Percentiles rank a stretch among this genome's conserved stretches.
phyloP scores from a whole-genome alignment of 2,329 filamentous ascomycete species.

The Arachnopeziza araneosa region DNA sequence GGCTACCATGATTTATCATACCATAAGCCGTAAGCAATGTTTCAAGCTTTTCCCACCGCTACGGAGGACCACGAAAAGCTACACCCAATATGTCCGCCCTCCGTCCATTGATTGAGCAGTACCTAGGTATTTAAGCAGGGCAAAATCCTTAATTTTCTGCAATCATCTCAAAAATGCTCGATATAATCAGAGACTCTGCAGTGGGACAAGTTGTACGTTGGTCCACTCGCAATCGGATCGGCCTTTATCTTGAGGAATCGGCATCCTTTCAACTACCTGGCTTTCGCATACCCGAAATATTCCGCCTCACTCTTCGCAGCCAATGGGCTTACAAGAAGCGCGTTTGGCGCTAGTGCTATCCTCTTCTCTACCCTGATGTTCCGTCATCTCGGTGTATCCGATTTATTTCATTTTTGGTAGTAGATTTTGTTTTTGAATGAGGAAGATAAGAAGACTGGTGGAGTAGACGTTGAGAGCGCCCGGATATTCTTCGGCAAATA shows the following conservation, averaged over 20 bases:
- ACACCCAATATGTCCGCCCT: too few relatives aligned
- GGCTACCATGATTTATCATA: too few relatives aligned
- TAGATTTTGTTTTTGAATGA: too few relatives aligned
- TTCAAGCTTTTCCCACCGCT: too few relatives aligned
- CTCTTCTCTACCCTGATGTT: constrained; percentile 55
- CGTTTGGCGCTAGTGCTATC: constrained; percentile 45
- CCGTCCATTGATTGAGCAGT: too few relatives aligned
- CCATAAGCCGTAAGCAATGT: too few relatives aligned
- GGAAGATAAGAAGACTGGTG: too few relatives aligned
- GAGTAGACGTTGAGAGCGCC: too few relatives aligned
- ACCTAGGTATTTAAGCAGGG: too few relatives aligned
- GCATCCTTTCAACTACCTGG: constrained; percentile 37
- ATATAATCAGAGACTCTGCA: background rate
- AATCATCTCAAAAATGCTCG: background rate
- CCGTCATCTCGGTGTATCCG: constrained; percentile 50
- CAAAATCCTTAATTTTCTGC: too few relatives aligned
- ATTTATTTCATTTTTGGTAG: constrained; percentile 23
- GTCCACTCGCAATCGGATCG: background rate
- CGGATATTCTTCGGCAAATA: too few relatives aligned
- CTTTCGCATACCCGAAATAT: constrained; percentile 45
- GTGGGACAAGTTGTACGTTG: background rate
- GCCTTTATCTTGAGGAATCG: background rate
- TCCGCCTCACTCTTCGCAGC: constrained; percentile 48
- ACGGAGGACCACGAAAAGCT: too few relatives aligned
- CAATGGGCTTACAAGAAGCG: constrained; percentile 33